phyloP scores from a whole-genome alignment of 176 grass and related monocot species.

The Carex cristatella region DNA sequence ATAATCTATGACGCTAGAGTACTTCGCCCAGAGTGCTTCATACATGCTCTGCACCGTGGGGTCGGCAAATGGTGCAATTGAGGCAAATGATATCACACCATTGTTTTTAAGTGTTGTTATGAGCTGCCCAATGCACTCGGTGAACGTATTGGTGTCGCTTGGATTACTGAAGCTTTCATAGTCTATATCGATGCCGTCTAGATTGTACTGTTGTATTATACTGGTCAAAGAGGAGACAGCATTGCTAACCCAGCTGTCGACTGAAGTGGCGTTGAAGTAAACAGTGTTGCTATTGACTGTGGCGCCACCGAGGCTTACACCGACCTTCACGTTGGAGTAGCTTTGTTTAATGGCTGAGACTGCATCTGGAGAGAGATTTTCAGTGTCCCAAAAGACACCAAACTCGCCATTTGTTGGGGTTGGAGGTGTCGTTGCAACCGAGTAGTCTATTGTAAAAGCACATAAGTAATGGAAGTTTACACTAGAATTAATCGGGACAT shows the following conservation, averaged over 20 bases:
- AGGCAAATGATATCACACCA: constrained; percentile 63
- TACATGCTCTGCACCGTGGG: constrained; percentile 54
- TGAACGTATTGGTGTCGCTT: constrained; percentile 42
- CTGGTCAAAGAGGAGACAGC: constrained; percentile 47
- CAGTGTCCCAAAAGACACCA: constrained; percentile 57
- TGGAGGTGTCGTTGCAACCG: constrained; percentile 26
- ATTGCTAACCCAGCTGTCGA: constrained; percentile 70
- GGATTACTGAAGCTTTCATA: constrained; percentile 58
- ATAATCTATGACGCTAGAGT: constrained; percentile 50
- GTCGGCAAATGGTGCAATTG: constrained; percentile 55
- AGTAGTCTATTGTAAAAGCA: constrained; percentile 77
- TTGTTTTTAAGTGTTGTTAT: constrained; percentile 44
- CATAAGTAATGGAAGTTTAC: constrained; percentile 57
- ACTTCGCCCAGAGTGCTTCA: constrained; percentile 42
- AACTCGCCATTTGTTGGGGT: constrained; percentile 63
- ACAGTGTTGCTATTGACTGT: constrained; percentile 25
- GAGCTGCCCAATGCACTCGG: constrained; percentile 54
- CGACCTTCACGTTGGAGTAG: constrained; percentile 64
- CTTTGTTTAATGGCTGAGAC: constrained; percentile 42
- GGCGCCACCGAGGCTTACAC: constrained; percentile 59
- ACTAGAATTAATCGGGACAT: constrained; percentile 53
- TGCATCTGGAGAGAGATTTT: constrained; percentile 37
- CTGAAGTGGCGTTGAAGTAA: constrained; percentile 52
- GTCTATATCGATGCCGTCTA: constrained; percentile 79
- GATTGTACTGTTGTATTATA: constrained; percentile 38